A percentile compares a stretch with the other conserved stretches of the same genome.
phyloP scores from a whole-genome alignment of 345 rosid genomes.

The Syzygium aqueum region DNA sequence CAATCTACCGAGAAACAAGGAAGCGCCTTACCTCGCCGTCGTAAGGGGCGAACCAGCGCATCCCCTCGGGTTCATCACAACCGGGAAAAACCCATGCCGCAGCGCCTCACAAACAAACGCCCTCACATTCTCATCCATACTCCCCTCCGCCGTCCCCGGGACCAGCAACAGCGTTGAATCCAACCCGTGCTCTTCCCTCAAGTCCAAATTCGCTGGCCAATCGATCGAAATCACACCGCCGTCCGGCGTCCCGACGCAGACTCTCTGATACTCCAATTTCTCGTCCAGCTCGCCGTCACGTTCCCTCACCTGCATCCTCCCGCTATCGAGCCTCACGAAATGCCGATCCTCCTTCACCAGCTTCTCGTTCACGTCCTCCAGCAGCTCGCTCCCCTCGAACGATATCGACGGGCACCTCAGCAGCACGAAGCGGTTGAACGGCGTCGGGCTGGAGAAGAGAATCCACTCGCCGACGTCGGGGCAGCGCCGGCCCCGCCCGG shows the following conservation, averaged over 20 bases:
- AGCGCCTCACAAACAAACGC: constrained; percentile 58
- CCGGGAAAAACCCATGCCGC: constrained; percentile 60
- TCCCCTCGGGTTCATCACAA: constrained; percentile 98
- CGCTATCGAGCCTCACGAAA: constrained; percentile 57
- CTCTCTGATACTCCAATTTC: constrained; percentile 65
- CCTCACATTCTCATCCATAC: constrained; percentile 46
- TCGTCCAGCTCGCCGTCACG: constrained; percentile 9
- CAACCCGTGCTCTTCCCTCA: constrained; percentile 67
- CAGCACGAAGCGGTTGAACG: constrained; percentile 81
- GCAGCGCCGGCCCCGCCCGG: neutral
- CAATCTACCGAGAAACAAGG: neutral
- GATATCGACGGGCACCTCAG: constrained; percentile 77
- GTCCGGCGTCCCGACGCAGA: constrained; percentile 53
- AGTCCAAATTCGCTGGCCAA: constrained; percentile 79
- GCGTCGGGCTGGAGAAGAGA: constrained; percentile 71
- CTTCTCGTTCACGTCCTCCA: constrained; percentile 53
- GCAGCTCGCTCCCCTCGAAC: constrained; percentile 32
- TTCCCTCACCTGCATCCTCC: constrained; percentile 30
- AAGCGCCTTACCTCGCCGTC: constrained; percentile 55
- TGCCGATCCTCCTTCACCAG: constrained; percentile 73
- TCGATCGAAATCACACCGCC: constrained; percentile 84
- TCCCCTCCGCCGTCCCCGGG: constrained; percentile 78
- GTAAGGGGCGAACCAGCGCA: constrained; percentile 93
- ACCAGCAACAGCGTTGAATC: constrained; percentile 76
- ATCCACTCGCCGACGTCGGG: constrained; percentile 69